Conservation (phyloP, 2,329 filamentous ascomycete species). For the Colletotrichum eleusines region DNA sequence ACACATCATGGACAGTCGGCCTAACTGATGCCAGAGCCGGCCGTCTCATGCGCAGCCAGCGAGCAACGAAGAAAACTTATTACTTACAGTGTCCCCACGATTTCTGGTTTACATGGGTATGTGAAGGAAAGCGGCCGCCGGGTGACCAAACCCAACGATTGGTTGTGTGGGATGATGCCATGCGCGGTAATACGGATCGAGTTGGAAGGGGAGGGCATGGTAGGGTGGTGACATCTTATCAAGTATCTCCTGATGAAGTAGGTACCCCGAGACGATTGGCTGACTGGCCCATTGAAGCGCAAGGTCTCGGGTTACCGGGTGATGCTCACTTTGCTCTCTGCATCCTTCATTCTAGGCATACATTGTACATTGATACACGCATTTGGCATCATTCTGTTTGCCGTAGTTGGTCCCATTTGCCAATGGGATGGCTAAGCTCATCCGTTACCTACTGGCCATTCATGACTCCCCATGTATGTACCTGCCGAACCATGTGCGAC, state of each 20-base stretch:
- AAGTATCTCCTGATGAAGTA: constrained; percentile 36
- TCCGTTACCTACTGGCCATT: no score
- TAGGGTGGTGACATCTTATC: constrained; percentile 37
- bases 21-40: neutral
- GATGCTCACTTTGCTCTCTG: neutral
- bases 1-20: neutral
- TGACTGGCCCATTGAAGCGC: constrained; percentile 30
- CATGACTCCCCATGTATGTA: no score
- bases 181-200: constrained; percentile 22
- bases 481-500: constrained; percentile 18
- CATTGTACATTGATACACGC: no score
- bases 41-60: neutral
- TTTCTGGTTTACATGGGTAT: neutral
- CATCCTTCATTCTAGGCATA: neutral
- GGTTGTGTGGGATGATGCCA: constrained; percentile 13
- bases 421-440: neutral
- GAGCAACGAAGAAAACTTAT: neutral
- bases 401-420: constrained; percentile 14
- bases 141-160: constrained; percentile 9
- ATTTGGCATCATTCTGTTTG: no score
- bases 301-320: constrained; percentile 19
- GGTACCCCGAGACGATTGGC: constrained; percentile 30
- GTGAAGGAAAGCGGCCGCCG: constrained; percentile 9
- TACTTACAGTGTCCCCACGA: constrained; percentile 5
- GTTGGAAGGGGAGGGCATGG: constrained; percentile 14